These are phyloP conservation scores for Colletotrichum tofieldiae DNA, from an alignment of 2,329 filamentous ascomycete genomes.

Conservation along the genomic window DNA sequence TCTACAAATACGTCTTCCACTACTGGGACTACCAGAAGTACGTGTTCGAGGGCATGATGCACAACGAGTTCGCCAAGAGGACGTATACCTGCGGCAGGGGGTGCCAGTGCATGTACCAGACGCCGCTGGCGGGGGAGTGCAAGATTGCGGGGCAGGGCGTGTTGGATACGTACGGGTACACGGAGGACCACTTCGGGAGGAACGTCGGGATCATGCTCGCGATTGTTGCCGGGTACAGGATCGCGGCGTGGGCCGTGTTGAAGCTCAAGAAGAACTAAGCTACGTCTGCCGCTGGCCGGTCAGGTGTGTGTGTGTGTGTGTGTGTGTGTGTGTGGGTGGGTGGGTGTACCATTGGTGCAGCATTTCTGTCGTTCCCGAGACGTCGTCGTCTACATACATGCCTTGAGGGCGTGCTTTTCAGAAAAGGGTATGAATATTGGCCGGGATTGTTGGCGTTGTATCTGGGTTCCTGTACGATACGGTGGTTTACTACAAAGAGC, in stretches of 20 bases:
- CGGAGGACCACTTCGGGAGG: slow-evolving; percentile 72
- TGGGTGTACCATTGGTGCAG: background rate
- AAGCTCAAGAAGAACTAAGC: slow-evolving; percentile 45
- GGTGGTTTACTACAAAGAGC: background rate
- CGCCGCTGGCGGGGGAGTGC: slow-evolving; percentile 74
- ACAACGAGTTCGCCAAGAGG: slow-evolving; percentile 83
- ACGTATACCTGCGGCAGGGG: slow-evolving; percentile 72
- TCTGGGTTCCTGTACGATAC: background rate
- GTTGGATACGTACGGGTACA: slow-evolving; percentile 79
- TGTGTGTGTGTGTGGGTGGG: too few relatives aligned
- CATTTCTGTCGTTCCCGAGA: background rate
- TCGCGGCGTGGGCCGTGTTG: slow-evolving; percentile 78
- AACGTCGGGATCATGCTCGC: slow-evolving; percentile 85
- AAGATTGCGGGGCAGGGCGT: slow-evolving; percentile 81
- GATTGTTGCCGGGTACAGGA: slow-evolving; percentile 81
- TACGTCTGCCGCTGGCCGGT: background rate
- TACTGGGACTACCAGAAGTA: slow-evolving; percentile 92
- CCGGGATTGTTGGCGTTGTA: background rate
- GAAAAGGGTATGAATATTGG: background rate
- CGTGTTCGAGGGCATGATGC: slow-evolving; percentile 94
- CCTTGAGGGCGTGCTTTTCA: background rate
- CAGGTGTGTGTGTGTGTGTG: too few relatives aligned
- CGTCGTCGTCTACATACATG: background rate
- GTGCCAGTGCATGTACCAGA: slow-evolving; percentile 81
- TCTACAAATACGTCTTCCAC: slow-evolving; percentile 90